These are phyloP conservation scores for Rhododendron molle DNA, from an alignment of 148 eudicot species.

Conservation along the genomic window DNA sequence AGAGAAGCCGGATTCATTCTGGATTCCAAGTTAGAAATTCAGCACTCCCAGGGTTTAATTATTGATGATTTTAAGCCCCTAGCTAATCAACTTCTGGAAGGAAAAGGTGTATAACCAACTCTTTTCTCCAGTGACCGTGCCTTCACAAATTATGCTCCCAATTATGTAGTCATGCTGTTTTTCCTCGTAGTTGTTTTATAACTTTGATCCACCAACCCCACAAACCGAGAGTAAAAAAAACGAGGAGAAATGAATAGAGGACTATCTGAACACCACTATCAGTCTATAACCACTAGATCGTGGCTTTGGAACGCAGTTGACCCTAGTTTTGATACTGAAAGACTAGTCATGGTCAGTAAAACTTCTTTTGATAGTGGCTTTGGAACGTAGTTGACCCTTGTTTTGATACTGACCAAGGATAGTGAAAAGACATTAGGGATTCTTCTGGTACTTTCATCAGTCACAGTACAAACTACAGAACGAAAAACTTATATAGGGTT, in stretches of 20 bases:
- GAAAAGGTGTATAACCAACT: background rate
- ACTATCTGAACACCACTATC: background rate
- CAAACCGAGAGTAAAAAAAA: background rate
- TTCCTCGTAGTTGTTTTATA: background rate
- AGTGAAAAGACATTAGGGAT: background rate
- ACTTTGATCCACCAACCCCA: background rate
- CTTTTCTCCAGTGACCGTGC: background rate
- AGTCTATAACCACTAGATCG: background rate
- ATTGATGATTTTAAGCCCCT: background rate
- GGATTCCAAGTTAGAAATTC: background rate
- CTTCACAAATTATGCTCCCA: background rate
- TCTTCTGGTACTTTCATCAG: background rate
- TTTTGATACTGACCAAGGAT: background rate
- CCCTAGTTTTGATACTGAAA: background rate
- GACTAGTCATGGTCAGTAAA: background rate
- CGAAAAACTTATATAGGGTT: background rate
- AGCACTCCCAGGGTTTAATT: background rate
- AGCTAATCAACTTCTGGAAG: background rate
- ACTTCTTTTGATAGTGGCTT: background rate
- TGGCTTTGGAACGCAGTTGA: background rate
- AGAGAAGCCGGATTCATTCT: background rate
- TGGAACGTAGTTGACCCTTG: background rate
- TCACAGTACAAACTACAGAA: background rate
- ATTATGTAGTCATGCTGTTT: background rate
- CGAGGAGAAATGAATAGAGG: background rate